phyloP scores from a whole-genome alignment of 352 stramenopile genomes.

The Globisporangium viniferum region DNA sequence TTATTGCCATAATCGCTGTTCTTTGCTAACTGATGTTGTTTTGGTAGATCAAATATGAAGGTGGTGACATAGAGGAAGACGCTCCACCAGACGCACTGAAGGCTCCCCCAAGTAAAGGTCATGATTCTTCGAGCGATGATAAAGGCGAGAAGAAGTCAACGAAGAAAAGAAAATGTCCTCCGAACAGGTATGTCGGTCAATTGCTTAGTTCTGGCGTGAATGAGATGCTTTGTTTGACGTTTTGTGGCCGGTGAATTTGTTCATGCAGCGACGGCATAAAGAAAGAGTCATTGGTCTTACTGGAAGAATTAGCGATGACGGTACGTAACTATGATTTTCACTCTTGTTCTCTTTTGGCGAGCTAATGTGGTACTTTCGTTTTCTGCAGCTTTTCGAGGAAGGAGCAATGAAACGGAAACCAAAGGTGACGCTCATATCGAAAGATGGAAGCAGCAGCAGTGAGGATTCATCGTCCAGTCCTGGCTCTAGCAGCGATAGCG shows the following conservation, averaged over 20 bases:
- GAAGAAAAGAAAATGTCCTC: background rate
- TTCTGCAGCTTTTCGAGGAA: slow-evolving; percentile 56
- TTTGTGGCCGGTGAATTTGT: background rate
- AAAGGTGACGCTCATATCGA: slow-evolving; percentile 26
- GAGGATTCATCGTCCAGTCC: slow-evolving; percentile 24
- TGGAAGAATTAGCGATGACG: slow-evolving; percentile 68
- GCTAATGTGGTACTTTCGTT: background rate
- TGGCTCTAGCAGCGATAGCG: slow-evolving; percentile 6
- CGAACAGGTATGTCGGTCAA: background rate
- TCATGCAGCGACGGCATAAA: slow-evolving; percentile 20
- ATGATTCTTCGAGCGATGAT: background rate
- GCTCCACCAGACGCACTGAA: slow-evolving; percentile 35
- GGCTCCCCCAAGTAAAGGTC: background rate
- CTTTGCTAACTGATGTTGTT: background rate
- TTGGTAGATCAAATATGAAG: slow-evolving; percentile 48
- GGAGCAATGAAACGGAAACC: slow-evolving; percentile 44
- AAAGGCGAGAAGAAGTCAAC: background rate
- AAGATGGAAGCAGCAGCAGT: slow-evolving; percentile 18
- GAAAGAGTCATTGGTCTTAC: slow-evolving; percentile 46
- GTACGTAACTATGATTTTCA: slow-evolving; percentile 17
- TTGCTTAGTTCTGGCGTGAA: background rate
- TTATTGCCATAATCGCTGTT: slow-evolving; percentile 10
- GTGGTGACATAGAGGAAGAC: slow-evolving; percentile 54
- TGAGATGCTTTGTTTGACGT: background rate
- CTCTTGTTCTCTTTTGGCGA: background rate